phyloP scores from a whole-genome alignment of 2,329 filamentous ascomycete genomes.

The Furcasterigmium sp. region DNA sequence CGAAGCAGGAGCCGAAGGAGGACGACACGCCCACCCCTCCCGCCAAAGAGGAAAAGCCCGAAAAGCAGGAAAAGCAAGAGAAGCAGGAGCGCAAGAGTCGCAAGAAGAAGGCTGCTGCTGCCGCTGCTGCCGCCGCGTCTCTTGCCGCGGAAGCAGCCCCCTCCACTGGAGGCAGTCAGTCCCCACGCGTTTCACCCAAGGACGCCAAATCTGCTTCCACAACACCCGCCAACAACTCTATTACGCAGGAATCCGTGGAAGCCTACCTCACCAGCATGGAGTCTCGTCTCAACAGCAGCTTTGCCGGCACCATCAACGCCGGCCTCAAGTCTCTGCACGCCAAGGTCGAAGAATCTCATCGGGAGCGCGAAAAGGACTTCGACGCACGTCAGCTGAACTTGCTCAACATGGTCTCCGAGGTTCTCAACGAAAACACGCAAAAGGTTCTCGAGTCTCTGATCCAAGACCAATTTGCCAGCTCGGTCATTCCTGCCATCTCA shows the following conservation, averaged over 20 bases:
- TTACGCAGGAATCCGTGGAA: constrained; percentile 44
- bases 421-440: constrained; percentile 59
- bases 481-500: constrained; percentile 70
- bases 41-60: constrained; percentile 15
- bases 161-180: constrained; percentile 32
- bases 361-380: constrained; percentile 45
- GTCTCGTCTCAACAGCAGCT: constrained; percentile 40
- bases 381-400: constrained; percentile 48
- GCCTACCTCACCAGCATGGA: constrained; percentile 50
- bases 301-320: constrained; percentile 48
- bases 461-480: constrained; percentile 66
- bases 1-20: constrained; percentile 41
- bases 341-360: constrained; percentile 60
- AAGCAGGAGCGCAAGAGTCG: constrained; percentile 56
- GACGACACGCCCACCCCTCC: constrained; percentile 35
- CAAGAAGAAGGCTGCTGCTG: constrained; percentile 60
- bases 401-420: constrained; percentile 52
- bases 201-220: constrained; percentile 25
- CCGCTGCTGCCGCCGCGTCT: constrained; percentile 29
- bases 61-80: constrained; percentile 36
- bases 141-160: constrained; percentile 38
- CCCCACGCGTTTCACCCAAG: constrained; percentile 24
- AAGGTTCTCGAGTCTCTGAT: constrained; percentile 75
- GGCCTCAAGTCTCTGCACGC: constrained; percentile 57
- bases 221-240: constrained; percentile 9